Base-by-base conservation (phyloP, 768 basidiomycete species). In the Nidularia pulvinata region DNA sequence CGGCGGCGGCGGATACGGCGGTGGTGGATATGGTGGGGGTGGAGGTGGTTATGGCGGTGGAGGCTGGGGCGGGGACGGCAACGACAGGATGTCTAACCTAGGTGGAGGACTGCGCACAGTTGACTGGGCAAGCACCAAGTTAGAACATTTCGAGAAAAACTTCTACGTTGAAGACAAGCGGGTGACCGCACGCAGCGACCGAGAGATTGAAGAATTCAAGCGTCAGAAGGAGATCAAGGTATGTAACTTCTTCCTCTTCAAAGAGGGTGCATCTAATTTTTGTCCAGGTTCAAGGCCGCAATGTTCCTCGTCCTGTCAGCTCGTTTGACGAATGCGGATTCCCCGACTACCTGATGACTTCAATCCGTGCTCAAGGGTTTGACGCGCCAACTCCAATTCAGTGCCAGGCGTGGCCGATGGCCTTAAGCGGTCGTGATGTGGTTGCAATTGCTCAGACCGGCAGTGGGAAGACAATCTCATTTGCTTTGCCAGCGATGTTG, bases 401-500 rank as follows among this genome's bases (percentile, higher is more conserved):
- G 67, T 97, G 96, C 65, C 97, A 99, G 69, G 91, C 95, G 14
- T 99, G 97, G 97, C 97, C 97, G 0, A 98, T 98, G 95, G 96
- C 97, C 3, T 78, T 98, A 32, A 93, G 83, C 48, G 96, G 96
- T 51, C 82, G 93, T 56, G 96, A 99, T 71, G 81, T 98, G 37
- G 91, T 96, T 45, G 97, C 96, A 52, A 93, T 99, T 61, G 95
- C 97, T 36, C 95, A 98, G 71, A 99, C 97, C 7, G 97, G 97
- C 53, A 95, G 93, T 70, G 97, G 97, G 53, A 99, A 99, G 78
- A 99, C 97, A 6, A 98, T 99, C 53, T 86, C 95, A 7, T 99
- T 99, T 68, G 96, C 97, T 52, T 86, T 99, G 45, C 97, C 97
- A 39, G 96, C 97, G 48, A 99, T 98, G 96, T 80, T 99, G 34